Percentiles rank a stretch among this genome's conserved stretches.
Conservation (phyloP, 305 asterid genomes). For the Nicotiana rustica region DNA sequence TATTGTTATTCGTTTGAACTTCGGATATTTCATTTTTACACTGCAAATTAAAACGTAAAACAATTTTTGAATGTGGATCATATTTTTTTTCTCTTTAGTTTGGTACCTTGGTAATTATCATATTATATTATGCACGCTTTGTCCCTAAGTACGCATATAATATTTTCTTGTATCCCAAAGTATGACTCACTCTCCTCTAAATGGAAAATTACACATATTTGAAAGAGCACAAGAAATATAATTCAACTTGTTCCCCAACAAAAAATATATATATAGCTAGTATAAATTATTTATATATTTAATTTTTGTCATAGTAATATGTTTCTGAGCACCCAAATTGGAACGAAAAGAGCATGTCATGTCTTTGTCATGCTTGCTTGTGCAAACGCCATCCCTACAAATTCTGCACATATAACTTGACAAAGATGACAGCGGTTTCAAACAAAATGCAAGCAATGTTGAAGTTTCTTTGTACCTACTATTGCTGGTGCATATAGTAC, state of each 20-base stretch:
- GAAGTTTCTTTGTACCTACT: neutral
- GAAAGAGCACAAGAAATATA: neutral
- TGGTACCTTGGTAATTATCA: neutral
- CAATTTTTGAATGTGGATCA: neutral
- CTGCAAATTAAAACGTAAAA: neutral
- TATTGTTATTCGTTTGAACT: no score
- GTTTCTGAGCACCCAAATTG: neutral
- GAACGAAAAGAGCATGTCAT: neutral
- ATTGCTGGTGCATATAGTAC: neutral
- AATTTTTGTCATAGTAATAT: neutral
- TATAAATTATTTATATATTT: neutral
- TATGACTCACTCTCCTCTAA: neutral
- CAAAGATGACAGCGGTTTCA: neutral
- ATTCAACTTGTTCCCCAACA: neutral
- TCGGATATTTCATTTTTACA: no score
- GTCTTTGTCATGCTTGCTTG: neutral
- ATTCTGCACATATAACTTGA: slow-evolving; percentile 11
- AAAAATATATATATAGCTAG: neutral
- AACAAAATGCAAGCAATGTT: neutral
- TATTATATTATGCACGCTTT: neutral
- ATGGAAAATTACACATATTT: neutral
- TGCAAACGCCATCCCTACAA: neutral
- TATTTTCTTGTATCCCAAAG: neutral
- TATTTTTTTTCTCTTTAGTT: neutral
- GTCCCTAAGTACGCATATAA: neutral